A percentile compares a stretch with the other conserved stretches of the same genome.
Evolutionary conservation across 1,139 yeast genomes (phyloP).

Genomic region (Nakaseomyces sp.): DNA sequence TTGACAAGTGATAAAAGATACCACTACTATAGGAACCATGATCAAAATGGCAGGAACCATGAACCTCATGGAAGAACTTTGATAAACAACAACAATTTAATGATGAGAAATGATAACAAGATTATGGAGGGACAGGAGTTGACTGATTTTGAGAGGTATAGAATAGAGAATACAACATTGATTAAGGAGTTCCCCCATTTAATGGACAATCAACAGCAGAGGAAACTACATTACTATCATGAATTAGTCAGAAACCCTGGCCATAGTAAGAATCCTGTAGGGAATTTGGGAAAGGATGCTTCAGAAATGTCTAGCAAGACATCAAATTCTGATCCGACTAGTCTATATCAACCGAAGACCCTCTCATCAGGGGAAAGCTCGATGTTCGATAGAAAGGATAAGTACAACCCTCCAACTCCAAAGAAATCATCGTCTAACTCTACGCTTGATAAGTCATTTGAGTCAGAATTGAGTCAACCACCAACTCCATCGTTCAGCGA

Average conservation of each 20-base stretch:
- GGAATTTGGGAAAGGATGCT: background rate
- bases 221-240: slow-evolving; percentile 5
- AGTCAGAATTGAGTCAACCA: slow-evolving; percentile 6
- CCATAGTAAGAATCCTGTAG: background rate
- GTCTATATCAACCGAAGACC: slow-evolving; percentile 1
- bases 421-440: slow-evolving; percentile 1
- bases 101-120: background rate
- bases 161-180: slow-evolving; percentile 5
- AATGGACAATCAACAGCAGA: slow-evolving; percentile 1
- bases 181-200: slow-evolving; percentile 1
- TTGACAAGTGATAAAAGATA: slow-evolving; percentile 1
- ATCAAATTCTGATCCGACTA: background rate
- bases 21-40: slow-evolving; percentile 1
- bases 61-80: background rate
- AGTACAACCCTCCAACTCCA: slow-evolving; percentile 1
- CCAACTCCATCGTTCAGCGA: slow-evolving; percentile 14
- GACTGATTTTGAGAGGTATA: slow-evolving; percentile 6
- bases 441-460: slow-evolving; percentile 1
- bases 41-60: background rate
- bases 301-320: background rate
- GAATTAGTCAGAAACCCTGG: background rate
- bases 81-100: background rate
- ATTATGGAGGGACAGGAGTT: background rate
- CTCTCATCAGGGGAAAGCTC: background rate
- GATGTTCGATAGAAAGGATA: background rate